Conservation (phyloP, 2,329 filamentous ascomycete species). For the Alternaria solani region DNA sequence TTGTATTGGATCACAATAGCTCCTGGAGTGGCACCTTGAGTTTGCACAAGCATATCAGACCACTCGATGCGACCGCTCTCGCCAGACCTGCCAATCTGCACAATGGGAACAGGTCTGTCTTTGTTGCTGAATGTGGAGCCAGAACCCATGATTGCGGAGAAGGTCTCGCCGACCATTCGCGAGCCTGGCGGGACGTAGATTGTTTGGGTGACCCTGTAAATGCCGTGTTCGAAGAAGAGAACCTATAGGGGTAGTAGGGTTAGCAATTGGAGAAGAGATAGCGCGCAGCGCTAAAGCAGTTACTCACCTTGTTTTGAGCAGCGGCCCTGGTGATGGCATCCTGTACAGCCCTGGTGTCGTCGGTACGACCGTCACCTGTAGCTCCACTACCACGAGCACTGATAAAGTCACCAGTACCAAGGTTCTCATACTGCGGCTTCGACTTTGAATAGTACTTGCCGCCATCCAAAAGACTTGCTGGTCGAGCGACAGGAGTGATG, state of each 20-base stretch:
- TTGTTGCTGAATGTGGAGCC: slow-evolving; percentile 63
- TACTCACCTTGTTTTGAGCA: slow-evolving; percentile 55
- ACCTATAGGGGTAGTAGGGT: slow-evolving; percentile 36
- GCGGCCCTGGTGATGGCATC: slow-evolving; percentile 71
- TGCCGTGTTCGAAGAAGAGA: slow-evolving; percentile 67
- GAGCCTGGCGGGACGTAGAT: slow-evolving; percentile 71
- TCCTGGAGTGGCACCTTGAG: slow-evolving; percentile 72
- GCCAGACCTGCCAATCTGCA: slow-evolving; percentile 71
- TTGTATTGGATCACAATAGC: slow-evolving; percentile 80
- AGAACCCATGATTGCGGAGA: slow-evolving; percentile 82
- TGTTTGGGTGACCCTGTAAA: slow-evolving; percentile 66
- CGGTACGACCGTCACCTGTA: slow-evolving; percentile 78
- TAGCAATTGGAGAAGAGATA: not conserved
- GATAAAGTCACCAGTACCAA: slow-evolving; percentile 71
- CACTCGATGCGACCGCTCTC: slow-evolving; percentile 74
- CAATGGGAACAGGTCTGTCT: slow-evolving; percentile 67
- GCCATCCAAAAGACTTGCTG: slow-evolving; percentile 57
- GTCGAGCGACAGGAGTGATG: slow-evolving; percentile 57
- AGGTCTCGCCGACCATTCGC: slow-evolving; percentile 84
- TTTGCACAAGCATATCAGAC: slow-evolving; percentile 77
- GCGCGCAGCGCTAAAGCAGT: too few species aligned
- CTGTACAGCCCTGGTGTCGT: slow-evolving; percentile 85
- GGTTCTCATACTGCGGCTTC: slow-evolving; percentile 59
- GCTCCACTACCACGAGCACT: slow-evolving; percentile 60
- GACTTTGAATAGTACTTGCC: slow-evolving; percentile 60